Evolutionary conservation across 1,284 basidiomycete genomes (phyloP), one percentile per base, ranked within the genome.

Genomic region (Cryptococcus sp.): DNA sequence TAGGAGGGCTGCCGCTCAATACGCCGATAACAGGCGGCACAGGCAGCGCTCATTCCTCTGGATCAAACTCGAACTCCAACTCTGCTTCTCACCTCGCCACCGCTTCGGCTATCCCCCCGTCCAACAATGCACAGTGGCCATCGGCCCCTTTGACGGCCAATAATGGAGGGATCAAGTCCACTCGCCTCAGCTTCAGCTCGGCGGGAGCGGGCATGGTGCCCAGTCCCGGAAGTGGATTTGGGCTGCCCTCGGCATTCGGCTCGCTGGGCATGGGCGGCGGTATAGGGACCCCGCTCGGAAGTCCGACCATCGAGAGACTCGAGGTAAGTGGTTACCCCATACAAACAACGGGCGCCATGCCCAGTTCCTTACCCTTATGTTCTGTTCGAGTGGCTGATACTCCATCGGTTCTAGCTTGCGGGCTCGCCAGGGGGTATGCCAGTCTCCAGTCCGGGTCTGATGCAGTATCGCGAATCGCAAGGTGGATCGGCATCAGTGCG

Each of bases 401-500:
- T 8, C 7, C 23, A 42, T 35, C n/a, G 35, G n/a, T 51, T 23
- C 35, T 49, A 70, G 70, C 64, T 70, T 17, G 67, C 53, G 0
- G 62, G 45, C 3, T 73, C 71, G 15, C 72, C 72, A 8, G 54
- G 64, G 19, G 52, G n/a, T 39, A 56, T 62, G 50, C 60, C 54
- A 4, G 54, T 68, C 6, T 54, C 65, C 1, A 70, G 68, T 55
- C 72, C 74, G 1, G 72, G 73, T 2, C 63, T 76, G 62, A 76
- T 78, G 74, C 71, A 73, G 54, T 78, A 76, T 53, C 68, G 76
- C 23, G 75, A 76, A 35, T 68, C 68, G 7, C 50, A 49, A 44
- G 61, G 57, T 22, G 66, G 60, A 27, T 67, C 67, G n/a, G 66
- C 72, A 1, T 70, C 70, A 0, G 56, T 74, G 0, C 61, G 76